Evolutionary conservation across 2,329 filamentous ascomycete genomes (phyloP).

Genomic region (Neospermospora avenae): DNA sequence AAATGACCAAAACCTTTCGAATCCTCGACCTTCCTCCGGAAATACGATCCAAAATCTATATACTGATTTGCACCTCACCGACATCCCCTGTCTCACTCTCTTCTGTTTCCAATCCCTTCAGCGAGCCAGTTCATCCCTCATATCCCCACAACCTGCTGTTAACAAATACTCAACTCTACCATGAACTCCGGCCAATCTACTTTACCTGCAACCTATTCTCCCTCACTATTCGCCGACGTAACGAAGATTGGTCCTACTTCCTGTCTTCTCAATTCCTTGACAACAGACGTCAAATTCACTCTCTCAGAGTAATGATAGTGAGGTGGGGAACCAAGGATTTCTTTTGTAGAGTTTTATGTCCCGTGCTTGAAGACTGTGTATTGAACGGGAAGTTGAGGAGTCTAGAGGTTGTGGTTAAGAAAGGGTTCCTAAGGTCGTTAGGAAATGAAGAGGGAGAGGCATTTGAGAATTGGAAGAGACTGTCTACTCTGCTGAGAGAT

Average conservation of each 20-base stretch:
- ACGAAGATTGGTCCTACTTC: constrained; percentile 19
- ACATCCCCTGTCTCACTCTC: constrained; percentile 7
- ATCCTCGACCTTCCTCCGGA: constrained; percentile 33
- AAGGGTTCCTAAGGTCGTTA: constrained; percentile 6
- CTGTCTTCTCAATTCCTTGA: constrained; percentile 19
- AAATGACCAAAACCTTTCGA: constrained; percentile 17
- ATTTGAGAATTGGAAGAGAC: constrained; percentile 16
- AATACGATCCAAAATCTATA: constrained; percentile 31
- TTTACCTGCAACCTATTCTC: constrained; percentile 28
- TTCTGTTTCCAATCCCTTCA: background rate
- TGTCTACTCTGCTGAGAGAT: constrained; percentile 24
- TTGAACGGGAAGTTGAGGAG: constrained; percentile 28
- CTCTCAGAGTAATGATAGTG: constrained; percentile 16
- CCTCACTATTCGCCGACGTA: constrained; percentile 19
- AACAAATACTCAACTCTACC: constrained; percentile 27
- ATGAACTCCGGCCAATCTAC: constrained; percentile 29
- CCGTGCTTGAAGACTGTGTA: constrained; percentile 27
- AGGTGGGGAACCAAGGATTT: constrained; percentile 29
- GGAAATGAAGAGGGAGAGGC: constrained; percentile 13
- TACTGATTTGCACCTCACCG: constrained; percentile 11
- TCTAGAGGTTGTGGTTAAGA: constrained; percentile 26
- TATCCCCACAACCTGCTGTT: constrained; percentile 28
- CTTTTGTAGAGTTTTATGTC: constrained; percentile 19
- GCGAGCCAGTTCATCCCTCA: constrained; percentile 4
- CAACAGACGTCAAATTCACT: constrained; percentile 22